Conservation (phyloP, 2,329 filamentous ascomycete genomes). For the Juglanconis juglandina region DNA sequence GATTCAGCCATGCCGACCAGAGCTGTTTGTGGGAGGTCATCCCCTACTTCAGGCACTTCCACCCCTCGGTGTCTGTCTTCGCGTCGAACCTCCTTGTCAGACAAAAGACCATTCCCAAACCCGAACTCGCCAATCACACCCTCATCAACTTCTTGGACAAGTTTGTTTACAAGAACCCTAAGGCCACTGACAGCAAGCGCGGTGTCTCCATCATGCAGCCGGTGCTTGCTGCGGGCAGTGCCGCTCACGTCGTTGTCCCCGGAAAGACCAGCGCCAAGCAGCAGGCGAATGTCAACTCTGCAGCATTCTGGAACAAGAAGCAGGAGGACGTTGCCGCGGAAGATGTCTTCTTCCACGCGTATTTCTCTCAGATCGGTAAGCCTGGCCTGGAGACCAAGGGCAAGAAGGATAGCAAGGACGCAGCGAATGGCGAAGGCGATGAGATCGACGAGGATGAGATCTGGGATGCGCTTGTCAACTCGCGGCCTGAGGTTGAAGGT, state of each 20-base stretch:
- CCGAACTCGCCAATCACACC: slow-evolving; percentile 84
- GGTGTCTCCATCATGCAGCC: slow-evolving; percentile 97
- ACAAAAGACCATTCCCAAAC: slow-evolving; percentile 75
- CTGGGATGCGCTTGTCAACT: slow-evolving; percentile 85
- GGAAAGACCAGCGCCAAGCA: slow-evolving; percentile 42
- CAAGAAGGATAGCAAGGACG: slow-evolving; percentile 32
- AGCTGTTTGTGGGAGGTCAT: slow-evolving; percentile 90
- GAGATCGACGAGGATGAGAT: slow-evolving; percentile 75
- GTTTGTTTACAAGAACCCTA: slow-evolving; percentile 95
- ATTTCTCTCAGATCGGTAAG: slow-evolving; percentile 77
- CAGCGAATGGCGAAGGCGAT: slow-evolving; percentile 46
- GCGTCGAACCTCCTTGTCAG: slow-evolving; percentile 68
- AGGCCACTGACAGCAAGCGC: slow-evolving; percentile 63
- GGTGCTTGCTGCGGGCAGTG: slow-evolving; percentile 51
- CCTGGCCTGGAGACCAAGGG: slow-evolving; percentile 48
- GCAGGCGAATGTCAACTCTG: slow-evolving; percentile 66
- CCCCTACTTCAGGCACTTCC: slow-evolving; percentile 78
- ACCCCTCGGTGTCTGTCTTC: slow-evolving; percentile 86
- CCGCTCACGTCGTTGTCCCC: slow-evolving; percentile 55
- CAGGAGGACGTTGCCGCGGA: slow-evolving; percentile 82
- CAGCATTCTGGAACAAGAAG: slow-evolving; percentile 88
- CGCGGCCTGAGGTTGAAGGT: slow-evolving; percentile 72
- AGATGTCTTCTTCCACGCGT: slow-evolving; percentile 97
- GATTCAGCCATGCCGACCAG: slow-evolving; percentile 87
- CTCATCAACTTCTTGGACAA: slow-evolving; percentile 95